A percentile compares a stretch with the other conserved stretches of the same genome.
Conservation (phyloP, 2,329 filamentous ascomycete genomes). For the Ophiostoma perfectum region DNA sequence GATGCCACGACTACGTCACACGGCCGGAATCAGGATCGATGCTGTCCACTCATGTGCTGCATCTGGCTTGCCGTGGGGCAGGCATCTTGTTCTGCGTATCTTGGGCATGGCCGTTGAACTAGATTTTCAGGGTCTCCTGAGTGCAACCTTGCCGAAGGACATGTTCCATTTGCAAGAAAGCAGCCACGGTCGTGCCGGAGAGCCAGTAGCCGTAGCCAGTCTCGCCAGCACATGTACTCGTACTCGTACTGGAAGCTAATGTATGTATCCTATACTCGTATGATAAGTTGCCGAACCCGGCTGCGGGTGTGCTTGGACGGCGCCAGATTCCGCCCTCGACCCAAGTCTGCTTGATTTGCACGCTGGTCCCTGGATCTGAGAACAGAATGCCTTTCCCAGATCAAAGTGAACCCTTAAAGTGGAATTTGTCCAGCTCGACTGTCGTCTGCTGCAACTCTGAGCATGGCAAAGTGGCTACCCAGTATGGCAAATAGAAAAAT, state of each 20-base stretch:
- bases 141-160: not conserved
- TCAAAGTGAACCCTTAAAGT: not conserved
- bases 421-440: not conserved
- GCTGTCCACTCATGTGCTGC: not conserved
- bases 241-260: no score
- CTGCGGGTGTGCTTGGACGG: no score
- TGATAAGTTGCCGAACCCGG: no score
- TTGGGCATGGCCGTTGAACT: not conserved
- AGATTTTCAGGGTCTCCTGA: conserved; percentile 3
- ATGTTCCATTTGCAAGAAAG: not conserved
- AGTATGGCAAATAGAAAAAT: not conserved
- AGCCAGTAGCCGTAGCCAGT: no score
- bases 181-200: no score
- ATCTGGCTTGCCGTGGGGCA: not conserved
- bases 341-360: not conserved
- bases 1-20: conserved; percentile 3
- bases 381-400: not conserved
- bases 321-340: not conserved
- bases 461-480: not conserved
- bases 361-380: not conserved
- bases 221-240: no score
- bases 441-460: not conserved
- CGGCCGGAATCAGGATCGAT: not conserved
- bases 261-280: no score
- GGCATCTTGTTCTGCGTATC: not conserved